Evolutionary conservation across 352 stramenopile genomes (phyloP), one percentile per base, ranked within the genome.

Genomic region (Phytophthora ohioensis): DNA sequence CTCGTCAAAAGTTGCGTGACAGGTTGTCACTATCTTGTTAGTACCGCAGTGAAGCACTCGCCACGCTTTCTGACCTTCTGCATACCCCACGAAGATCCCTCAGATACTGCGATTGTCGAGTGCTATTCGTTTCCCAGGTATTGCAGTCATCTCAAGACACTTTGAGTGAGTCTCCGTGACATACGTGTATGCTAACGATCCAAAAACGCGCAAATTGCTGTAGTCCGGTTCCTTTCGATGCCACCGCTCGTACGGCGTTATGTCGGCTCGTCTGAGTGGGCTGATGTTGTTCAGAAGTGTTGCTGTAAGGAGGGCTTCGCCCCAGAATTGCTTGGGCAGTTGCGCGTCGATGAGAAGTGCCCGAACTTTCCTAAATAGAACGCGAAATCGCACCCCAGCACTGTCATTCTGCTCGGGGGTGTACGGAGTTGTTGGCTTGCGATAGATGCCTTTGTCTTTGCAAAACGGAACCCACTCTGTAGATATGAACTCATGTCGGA

Each of bases 241-340:
- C 54, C 64, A 71, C 3, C 43, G 47, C n/a, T 65, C 45, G 35
- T 49, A 71, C 1, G 64, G 64, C 3, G 41, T 64, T 3, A 48
- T 12, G 3, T 64, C 64, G 15, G 38, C 32, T 21, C 54, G 7
- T 13, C 49, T 17, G 1, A 64, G 38, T 4, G 64, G 64, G 13
- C 63, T 70, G 21, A 31, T 17, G 13, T 70, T 64, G 13, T 12
- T 35, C 1, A 53, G 15, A 2, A 52, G 21, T 1, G 41, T 46
- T 10, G 53, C 45, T 3, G 42, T 36, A n/a, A 47, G 35, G 21
- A 59, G n/a, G 0, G 47, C 64, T 30, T 65, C 54, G 8, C 45
- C 64, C 64, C 64, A 71, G 15, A 59, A 71, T n/a, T 57, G 56
- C 17, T 71, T 71, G 2, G 55, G 56, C 11, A 65, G 17, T 8